phyloP scores from a whole-genome alignment of 2,329 filamentous ascomycete species.

The Xylariales sp. region DNA sequence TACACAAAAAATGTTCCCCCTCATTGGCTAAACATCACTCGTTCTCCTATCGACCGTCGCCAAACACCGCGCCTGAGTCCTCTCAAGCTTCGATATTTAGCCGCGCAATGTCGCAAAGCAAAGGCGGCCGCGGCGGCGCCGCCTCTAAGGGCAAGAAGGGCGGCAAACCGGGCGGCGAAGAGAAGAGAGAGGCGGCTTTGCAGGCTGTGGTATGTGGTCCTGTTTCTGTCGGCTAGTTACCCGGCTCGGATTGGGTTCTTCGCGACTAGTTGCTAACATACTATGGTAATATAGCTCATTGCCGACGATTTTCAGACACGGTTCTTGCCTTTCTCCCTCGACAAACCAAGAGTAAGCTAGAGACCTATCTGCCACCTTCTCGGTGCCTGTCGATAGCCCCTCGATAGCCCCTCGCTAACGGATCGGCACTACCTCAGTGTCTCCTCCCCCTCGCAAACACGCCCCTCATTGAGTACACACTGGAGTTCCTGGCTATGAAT shows the following conservation, averaged over 20 bases:
- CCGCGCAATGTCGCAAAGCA: constrained; percentile 46
- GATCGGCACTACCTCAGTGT: constrained; percentile 68
- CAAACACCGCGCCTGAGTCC: constrained; percentile 1
- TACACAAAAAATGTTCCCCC: constrained; percentile 20
- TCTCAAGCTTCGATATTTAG: background rate
- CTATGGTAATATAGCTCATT: constrained; percentile 70
- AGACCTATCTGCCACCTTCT: too few species aligned
- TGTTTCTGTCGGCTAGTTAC: background rate
- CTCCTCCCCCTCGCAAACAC: constrained; percentile 93
- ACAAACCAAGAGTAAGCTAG: constrained; percentile 82
- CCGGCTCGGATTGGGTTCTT: too few species aligned
- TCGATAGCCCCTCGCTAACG: constrained; percentile 25
- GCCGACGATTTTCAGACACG: constrained; percentile 94
- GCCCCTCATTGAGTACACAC: constrained; percentile 95
- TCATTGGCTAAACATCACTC: background rate
- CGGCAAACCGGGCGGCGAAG: constrained; percentile 60
- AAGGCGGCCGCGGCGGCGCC: constrained; percentile 45
- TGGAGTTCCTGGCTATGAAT: constrained; percentile 94
- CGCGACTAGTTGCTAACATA: constrained; percentile 1
- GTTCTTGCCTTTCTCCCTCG: constrained; percentile 89
- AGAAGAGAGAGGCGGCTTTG: constrained; percentile 69
- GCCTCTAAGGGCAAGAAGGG: constrained; percentile 65
- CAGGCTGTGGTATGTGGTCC: constrained; percentile 54
- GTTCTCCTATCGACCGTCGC: background rate
- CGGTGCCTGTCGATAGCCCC: background rate